A percentile compares a stretch with the other conserved stretches of the same genome.
These are phyloP conservation scores for Vitis hybrid DNA, from an alignment of 177 flowering plant genomes.

Conservation along the genomic window DNA sequence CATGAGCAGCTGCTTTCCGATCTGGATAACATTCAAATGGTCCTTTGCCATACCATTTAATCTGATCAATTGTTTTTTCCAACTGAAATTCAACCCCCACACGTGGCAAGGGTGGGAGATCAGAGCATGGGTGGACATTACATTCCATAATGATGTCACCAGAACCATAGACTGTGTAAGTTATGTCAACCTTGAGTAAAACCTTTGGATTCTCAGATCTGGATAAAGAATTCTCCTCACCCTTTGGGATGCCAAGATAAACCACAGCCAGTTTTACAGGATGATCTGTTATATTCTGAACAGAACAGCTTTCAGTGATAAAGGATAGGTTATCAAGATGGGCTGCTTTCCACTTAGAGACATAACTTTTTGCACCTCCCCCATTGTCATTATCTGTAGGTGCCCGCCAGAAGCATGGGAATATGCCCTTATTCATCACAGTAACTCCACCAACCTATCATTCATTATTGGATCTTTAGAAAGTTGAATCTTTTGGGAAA, in stretches of 20 bases:
- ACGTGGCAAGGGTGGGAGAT: constrained; percentile 95
- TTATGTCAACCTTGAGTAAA: constrained; percentile 46
- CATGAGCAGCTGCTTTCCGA: constrained; percentile 85
- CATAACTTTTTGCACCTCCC: constrained; percentile 65
- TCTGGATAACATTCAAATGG: constrained; percentile 99
- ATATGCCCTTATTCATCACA: constrained; percentile 61
- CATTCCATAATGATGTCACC: constrained; percentile 80
- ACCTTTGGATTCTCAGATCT: constrained; percentile 24
- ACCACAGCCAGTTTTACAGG: constrained; percentile 44
- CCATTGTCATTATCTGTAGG: constrained; percentile 98
- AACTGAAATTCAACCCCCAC: constrained; percentile 83
- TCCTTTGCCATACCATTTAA: constrained; percentile 88
- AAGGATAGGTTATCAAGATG: constrained; percentile 51
- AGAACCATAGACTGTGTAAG: constrained; percentile 69
- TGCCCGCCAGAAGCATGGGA: constrained; percentile 97
- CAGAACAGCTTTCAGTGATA: constrained; percentile 55
- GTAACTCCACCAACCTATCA: constrained; percentile 69
- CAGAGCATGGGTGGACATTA: constrained; percentile 52
- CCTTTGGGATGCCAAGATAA: constrained; percentile 46
- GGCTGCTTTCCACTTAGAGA: constrained; percentile 74
- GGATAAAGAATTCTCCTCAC: constrained; percentile 15
- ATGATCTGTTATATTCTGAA: constrained; percentile 39
- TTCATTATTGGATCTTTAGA: constrained; percentile 1
- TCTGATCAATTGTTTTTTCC: constrained; percentile 57
- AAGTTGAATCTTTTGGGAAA: neutral